Evolutionary conservation across 1,284 basidiomycete species (phyloP), one percentile per base, ranked within the genome.

Genomic region (Boletus semigastroideus): DNA sequence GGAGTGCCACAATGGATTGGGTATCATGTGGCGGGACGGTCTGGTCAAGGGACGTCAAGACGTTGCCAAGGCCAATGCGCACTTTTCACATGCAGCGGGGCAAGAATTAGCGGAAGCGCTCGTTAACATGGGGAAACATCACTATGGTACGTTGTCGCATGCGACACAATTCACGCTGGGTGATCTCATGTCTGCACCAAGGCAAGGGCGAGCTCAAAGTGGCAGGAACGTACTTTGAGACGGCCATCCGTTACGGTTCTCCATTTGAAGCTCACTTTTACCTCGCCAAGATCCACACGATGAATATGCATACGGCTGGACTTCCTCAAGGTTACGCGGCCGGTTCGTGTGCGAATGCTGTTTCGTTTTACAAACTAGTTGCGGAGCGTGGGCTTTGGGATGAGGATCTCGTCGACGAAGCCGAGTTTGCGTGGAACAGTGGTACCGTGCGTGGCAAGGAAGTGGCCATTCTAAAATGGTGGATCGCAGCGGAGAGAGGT

Each of bases 251-350:
- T 2, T 78, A 84, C 56, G 94, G 94, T 4, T 94, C 93, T 7
- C 88, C 89, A 0, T 94, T 95, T 56, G 94, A 98, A 67, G 89
- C 93, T 1, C 95, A 91, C 71, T 94, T 94, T 72, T 93, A 95
- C 62, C 80, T 96, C 5, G 94, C 90, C 8, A 79, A 84, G 56
- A 84, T 96, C 30, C 84, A 95, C 57, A 78, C 85, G 12, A 61
- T 75, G 20, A 71, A 67, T 76, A 84, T 58, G 82, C 85, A 8
- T 11, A 46, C 67, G 19, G 56, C 73, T 11, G 66, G 65, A 12
- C 65, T 79, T 3, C 74, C 76, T 4, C 58, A 73, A 5, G 76
- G 80, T 48, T 69, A 80, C 20, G 77, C 77, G 7, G 80, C 83
- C 1, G 82, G 83, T 48, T 83, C 87, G 4, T 97, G 94, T 61